phyloP scores from a whole-genome alignment of 345 rosid genomes.

The Brassica rapa region DNA sequence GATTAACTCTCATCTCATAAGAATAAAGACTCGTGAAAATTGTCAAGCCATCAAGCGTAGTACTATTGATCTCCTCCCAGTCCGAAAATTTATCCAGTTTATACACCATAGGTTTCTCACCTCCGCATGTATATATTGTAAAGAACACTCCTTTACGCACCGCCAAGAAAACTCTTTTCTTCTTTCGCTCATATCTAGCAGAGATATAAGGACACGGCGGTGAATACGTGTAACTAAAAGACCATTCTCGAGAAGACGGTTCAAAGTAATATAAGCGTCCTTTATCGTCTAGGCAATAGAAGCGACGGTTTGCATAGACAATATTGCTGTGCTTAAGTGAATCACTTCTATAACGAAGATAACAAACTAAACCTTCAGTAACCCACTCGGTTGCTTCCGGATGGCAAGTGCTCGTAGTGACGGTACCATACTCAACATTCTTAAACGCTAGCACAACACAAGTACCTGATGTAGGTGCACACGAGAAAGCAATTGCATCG shows the following conservation, averaged over 20 bases:
- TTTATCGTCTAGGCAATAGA: background rate
- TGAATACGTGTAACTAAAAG: background rate
- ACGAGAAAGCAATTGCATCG: constrained; percentile 71
- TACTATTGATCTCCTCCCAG: constrained; percentile 12
- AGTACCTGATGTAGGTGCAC: constrained; percentile 54
- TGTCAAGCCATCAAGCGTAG: constrained; percentile 17
- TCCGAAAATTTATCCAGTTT: background rate
- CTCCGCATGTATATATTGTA: constrained; percentile 7
- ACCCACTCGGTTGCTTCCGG: constrained; percentile 57
- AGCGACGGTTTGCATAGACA: constrained; percentile 3
- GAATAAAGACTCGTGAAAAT: constrained; percentile 17
- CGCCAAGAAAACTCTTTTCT: constrained; percentile 16
- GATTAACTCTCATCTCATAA: constrained; percentile 28
- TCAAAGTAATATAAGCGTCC: constrained; percentile 16
- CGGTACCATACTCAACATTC: constrained; percentile 41
- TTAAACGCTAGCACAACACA: constrained; percentile 58
- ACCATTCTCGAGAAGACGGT: background rate
- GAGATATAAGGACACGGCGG: background rate
- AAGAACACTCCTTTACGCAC: constrained; percentile 24
- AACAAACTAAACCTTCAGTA: constrained; percentile 29
- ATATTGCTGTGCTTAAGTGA: background rate
- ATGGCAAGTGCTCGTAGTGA: constrained; percentile 53
- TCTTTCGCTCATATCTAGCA: constrained; percentile 7
- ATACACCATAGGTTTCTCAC: constrained; percentile 24
- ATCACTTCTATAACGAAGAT: background rate